phyloP scores from a whole-genome alignment of 805 yeast genomes.

The Osmozyma mogii region DNA sequence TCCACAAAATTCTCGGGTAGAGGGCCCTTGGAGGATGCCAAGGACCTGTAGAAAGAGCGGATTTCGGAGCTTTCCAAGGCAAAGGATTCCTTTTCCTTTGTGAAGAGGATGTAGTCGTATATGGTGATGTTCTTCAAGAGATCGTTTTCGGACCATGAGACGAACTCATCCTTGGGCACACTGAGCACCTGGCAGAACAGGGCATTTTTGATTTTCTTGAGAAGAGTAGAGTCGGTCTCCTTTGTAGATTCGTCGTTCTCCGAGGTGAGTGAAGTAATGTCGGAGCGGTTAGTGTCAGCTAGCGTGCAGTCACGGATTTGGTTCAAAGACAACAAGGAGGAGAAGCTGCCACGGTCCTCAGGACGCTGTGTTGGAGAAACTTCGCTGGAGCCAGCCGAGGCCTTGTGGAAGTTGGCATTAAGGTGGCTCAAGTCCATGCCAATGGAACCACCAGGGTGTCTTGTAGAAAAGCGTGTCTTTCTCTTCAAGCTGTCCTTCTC shows the following conservation, averaged over 20 bases:
- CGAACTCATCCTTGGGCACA: not conserved
- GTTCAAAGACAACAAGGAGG: conserved; percentile 12
- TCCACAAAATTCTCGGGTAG: too few relatives aligned
- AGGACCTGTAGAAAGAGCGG: too few relatives aligned
- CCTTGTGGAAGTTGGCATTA: conserved; percentile 21
- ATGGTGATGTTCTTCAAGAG: conserved; percentile 7
- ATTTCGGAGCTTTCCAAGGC: too few relatives aligned
- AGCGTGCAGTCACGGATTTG: conserved; percentile 8
- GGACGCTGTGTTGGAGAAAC: too few relatives aligned
- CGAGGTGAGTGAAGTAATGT: conserved; percentile 6
- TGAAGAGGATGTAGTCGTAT: conserved; percentile 7
- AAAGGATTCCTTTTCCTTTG: conserved; percentile 1
- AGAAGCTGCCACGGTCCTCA: conserved; percentile 7
- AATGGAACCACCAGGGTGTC: conserved; percentile 91
- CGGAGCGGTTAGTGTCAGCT: conserved; percentile 2
- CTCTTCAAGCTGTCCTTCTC: conserved; percentile 49
- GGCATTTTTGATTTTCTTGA: conserved; percentile 2
- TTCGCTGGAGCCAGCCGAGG: too few relatives aligned
- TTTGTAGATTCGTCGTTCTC: conserved; percentile 7
- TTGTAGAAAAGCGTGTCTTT: conserved; percentile 49
- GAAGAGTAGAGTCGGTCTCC: conserved; percentile 2
- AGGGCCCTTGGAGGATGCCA: too few relatives aligned
- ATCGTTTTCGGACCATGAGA: conserved; percentile 6
- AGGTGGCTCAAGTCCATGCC: conserved; percentile 44
- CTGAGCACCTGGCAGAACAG: conserved; percentile 3